Evolutionary conservation across 371 early-diverging fungal species (phyloP), one percentile per base, ranked within the genome.

Genomic region (Mucor plumbeus): DNA sequence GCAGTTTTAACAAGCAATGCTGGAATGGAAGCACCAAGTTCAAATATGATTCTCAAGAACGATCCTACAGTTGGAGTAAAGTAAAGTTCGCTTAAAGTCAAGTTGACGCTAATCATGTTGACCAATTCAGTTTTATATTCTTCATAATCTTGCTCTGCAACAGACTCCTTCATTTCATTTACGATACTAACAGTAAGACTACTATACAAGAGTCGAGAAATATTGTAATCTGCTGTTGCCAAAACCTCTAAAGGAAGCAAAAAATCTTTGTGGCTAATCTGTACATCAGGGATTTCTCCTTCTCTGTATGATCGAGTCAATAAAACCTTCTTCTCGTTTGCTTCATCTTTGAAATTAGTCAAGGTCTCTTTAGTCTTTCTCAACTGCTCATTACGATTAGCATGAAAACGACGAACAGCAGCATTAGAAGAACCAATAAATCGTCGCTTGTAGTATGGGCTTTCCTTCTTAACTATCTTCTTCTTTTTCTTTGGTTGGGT

Each of bases 241-340:
- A 94, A 72, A 0, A 75, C 74, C 66, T 90, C 89, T 14, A 94
- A 76, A 0, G 94, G 94, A 10, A 73, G 71, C 1, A 94, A 73
- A 1, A 94, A 63, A 17, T 92, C 92, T 47, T 75, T 80, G 54
- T 85, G 63, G 7, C 72, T 69, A 59, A 94, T 91, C 67, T 90
- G 87, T 47, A 94, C 88, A 74, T 94, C 94, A 0, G 93, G 94
- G 8, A 92, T 77, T 50, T 92, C 92, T 1, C 94, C 92, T 80
- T 61, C 17, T 39, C 92, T 78, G 69, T 94, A 94, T 33, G 81
- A 80, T 15, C 94, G 83, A 41, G 77, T 81, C 58, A 92, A 73
- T 0, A 77, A 68, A 0, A 92, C 90, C 11, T 79, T 75, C 68
- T 83, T 81, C 0, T 83, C 79, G 11, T 79, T 74, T 4, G 86